Evolutionary conservation across 2,329 filamentous ascomycete species (phyloP).

Genomic region (Diaporthe nobilis): DNA sequence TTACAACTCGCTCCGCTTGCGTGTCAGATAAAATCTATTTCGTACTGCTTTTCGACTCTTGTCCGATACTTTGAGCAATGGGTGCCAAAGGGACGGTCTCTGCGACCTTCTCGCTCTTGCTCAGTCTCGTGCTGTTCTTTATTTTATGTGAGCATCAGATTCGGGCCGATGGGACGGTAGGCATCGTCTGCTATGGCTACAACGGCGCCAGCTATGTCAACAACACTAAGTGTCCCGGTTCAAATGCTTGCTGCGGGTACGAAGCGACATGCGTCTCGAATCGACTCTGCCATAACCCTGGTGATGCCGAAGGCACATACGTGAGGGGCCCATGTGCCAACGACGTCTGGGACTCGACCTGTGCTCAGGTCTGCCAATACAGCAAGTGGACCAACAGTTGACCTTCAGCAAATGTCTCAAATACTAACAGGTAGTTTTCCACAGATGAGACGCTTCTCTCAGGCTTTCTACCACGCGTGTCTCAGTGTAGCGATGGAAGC

Average conservation of each 20-base stretch:
- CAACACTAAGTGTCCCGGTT: not conserved
- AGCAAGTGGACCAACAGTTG: not conserved
- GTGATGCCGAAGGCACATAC: not conserved
- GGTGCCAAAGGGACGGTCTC: not conserved
- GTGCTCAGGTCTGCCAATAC: constrained; percentile 26
- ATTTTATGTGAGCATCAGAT: not conserved
- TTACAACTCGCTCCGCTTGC: not conserved
- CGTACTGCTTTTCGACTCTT: not conserved
- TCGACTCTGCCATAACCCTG: constrained; percentile 11
- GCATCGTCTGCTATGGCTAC: constrained; percentile 21
- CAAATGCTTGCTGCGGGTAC: constrained; percentile 7
- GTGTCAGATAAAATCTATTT: not conserved
- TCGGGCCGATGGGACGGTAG: constrained; percentile 2
- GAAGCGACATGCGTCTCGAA: constrained; percentile 1
- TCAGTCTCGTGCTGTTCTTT: not conserved
- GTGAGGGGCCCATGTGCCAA: constrained; percentile 15
- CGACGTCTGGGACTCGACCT: constrained; percentile 10
- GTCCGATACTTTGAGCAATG: not conserved
- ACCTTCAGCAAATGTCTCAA: not conserved
- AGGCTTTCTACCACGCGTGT: not conserved
- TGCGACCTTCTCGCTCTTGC: not conserved
- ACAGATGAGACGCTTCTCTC: not conserved
- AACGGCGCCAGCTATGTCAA: constrained; percentile 2
- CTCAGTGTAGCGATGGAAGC: constrained; percentile 13
- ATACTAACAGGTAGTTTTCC: not conserved